Conservation (phyloP, 768 basidiomycete genomes). For the Leccinum arenicola region DNA sequence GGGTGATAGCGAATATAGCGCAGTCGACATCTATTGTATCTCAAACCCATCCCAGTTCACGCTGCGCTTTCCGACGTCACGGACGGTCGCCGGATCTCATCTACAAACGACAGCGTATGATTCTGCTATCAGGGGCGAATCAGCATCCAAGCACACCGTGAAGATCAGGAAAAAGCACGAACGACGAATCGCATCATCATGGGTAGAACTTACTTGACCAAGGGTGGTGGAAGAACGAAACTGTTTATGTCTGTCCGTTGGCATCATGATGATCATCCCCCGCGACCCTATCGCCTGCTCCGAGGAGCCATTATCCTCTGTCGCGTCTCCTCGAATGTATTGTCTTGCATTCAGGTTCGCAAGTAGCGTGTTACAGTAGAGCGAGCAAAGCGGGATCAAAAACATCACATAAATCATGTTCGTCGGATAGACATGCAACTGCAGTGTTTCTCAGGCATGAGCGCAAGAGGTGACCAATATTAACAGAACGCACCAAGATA, state of each 20-base stretch:
- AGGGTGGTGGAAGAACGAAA: not conserved
- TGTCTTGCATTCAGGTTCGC: constrained; percentile 14
- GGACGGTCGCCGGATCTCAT: too few relatives aligned
- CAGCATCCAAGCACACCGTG: not conserved
- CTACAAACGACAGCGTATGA: not conserved
- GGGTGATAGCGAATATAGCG: not conserved
- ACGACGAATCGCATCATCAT: not conserved
- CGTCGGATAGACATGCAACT: not conserved
- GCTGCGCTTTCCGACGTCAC: not conserved
- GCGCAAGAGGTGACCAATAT: not conserved
- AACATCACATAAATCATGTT: not conserved
- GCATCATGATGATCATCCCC: not conserved
- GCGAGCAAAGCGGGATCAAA: constrained; percentile 3
- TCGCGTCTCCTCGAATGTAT: constrained; percentile 1
- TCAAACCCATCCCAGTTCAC: not conserved
- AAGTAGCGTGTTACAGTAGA: constrained; percentile 20
- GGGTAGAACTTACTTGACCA: not conserved
- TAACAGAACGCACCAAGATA: constrained; percentile 7
- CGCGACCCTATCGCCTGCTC: not conserved
- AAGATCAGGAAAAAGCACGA: not conserved
- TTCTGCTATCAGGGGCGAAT: not conserved
- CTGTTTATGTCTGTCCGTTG: not conserved
- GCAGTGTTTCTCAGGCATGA: not conserved
- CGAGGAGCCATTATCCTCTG: not conserved
- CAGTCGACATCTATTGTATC: not conserved